Conservation (phyloP, 106 monocot genomes). For the Dendrobium nobile region DNA sequence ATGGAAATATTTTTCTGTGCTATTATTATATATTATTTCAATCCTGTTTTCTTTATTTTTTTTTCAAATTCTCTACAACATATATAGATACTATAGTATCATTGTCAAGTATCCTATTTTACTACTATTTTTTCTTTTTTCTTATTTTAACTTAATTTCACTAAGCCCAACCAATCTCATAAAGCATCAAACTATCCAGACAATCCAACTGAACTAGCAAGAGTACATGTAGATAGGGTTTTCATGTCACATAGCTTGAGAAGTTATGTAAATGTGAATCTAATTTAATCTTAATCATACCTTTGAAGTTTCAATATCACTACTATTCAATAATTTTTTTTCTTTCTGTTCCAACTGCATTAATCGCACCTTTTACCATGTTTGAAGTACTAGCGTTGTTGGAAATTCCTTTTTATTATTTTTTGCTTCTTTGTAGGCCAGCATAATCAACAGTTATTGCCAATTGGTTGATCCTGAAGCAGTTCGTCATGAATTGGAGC, state of each 20-base stretch:
- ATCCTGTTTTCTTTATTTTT: not conserved
- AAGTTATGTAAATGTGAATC: not conserved
- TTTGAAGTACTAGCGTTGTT: slow-evolving; percentile 1
- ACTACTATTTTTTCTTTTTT: not conserved
- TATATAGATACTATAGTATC: not conserved
- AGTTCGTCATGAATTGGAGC: slow-evolving; percentile 59
- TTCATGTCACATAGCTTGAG: not conserved
- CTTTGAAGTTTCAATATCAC: not conserved
- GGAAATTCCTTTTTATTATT: not conserved
- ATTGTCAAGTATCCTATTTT: not conserved
- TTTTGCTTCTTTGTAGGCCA: slow-evolving; percentile 33
- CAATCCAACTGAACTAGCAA: not conserved
- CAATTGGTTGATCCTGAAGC: slow-evolving; percentile 77
- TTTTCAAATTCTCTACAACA: not conserved
- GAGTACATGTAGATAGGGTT: not conserved
- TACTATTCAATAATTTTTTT: not conserved
- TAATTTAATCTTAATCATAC: not conserved
- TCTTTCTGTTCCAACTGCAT: not conserved
- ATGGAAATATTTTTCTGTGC: too few species aligned
- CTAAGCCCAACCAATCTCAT: not conserved
- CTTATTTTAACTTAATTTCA: not conserved
- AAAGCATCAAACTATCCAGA: not conserved
- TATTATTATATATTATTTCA: too few species aligned
- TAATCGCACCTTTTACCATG: not conserved
- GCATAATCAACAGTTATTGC: slow-evolving; percentile 74